These are phyloP conservation scores for Termitomyces sp. DNA, from an alignment of 768 basidiomycete species.

Conservation along the genomic window DNA sequence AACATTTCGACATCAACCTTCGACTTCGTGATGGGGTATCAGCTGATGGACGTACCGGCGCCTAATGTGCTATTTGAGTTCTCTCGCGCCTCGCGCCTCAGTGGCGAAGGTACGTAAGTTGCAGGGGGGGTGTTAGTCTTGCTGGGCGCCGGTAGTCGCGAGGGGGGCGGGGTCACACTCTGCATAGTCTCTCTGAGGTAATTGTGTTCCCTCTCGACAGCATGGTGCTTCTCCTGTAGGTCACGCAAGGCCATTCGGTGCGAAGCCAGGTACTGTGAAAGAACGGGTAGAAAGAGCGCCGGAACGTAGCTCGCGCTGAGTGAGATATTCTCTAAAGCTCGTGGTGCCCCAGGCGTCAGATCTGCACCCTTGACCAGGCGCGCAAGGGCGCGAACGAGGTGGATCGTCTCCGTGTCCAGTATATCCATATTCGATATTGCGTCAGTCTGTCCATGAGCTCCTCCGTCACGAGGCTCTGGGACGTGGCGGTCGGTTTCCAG, in stretches of 20 bases:
- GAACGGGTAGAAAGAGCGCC: slow-evolving; percentile 1
- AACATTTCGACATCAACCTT: not conserved
- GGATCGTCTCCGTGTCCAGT: not conserved
- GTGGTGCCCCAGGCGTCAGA: not conserved
- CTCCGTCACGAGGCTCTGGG: not conserved
- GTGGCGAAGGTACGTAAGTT: not conserved
- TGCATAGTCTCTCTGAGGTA: not conserved
- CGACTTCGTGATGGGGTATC: not conserved
- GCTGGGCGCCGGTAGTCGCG: not conserved
- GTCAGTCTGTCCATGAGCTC: too few relatives aligned
- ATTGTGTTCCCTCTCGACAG: slow-evolving; percentile 2
- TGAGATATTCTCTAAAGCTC: not conserved
- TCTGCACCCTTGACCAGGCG: not conserved
- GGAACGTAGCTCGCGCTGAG: not conserved
- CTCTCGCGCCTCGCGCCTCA: not conserved
- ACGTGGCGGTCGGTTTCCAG: too few relatives aligned
- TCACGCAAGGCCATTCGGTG: not conserved
- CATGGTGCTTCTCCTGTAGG: not conserved
- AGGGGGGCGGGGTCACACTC: not conserved
- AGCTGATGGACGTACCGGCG: not conserved
- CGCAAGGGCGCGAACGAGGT: not conserved
- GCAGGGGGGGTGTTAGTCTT: not conserved
- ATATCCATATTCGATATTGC: not conserved
- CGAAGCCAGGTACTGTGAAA: slow-evolving; percentile 7
- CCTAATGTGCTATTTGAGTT: not conserved